Percentiles rank a stretch among this genome's conserved stretches.
Conservation (phyloP, 257 asterid species). For the Solanum appendiculatum region DNA sequence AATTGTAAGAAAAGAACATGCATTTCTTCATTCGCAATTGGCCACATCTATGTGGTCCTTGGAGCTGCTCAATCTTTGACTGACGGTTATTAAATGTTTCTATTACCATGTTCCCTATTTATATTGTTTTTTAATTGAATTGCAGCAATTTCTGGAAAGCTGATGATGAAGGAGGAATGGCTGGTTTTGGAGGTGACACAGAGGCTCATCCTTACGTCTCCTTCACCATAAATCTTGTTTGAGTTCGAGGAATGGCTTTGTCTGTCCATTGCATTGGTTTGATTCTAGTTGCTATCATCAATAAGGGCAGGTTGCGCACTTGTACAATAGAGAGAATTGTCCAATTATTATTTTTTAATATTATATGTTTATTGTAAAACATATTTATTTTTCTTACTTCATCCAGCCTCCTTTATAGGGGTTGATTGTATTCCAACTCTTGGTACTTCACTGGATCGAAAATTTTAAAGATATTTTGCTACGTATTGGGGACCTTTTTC, state of each 20-base stretch:
- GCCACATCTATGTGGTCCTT: background rate
- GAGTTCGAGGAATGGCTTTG: conserved; percentile 14
- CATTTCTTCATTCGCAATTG: background rate
- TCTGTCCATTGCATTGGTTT: conserved; percentile 21
- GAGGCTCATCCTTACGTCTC: conserved; percentile 81
- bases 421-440: background rate
- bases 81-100: background rate
- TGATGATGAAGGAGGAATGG: conserved; percentile 74
- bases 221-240: conserved; percentile 79
- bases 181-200: conserved; percentile 57
- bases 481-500: background rate
- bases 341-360: conserved; percentile 10
- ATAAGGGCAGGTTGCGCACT: conserved; percentile 19
- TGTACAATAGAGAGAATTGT: conserved; percentile 21
- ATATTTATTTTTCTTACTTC: background rate
- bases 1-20: background rate
- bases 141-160: conserved; percentile 82
- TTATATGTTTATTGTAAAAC: conserved; percentile 16
- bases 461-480: background rate
- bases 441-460: background rate
- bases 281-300: conserved; percentile 7
- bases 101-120: background rate
- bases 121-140: conserved; percentile 8
- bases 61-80: background rate
- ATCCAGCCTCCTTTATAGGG: background rate